A percentile compares a stretch with the other conserved stretches of the same genome.
Conservation (phyloP, 2,329 filamentous ascomycete species). For the Tolypocladium tundrense region DNA sequence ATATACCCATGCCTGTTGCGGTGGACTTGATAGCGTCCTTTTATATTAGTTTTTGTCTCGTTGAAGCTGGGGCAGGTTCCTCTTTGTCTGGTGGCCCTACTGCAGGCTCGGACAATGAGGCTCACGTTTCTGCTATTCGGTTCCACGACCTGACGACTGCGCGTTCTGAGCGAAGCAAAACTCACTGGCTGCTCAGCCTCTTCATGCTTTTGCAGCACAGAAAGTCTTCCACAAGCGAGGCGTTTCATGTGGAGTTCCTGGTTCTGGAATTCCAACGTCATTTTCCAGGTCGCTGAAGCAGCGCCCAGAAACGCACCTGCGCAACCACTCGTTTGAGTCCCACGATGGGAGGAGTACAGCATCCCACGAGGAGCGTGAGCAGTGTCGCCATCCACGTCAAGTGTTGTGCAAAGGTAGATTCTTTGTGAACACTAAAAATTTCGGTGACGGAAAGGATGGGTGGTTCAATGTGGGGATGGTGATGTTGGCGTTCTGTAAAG, state of each 20-base stretch:
- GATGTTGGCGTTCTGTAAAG: background rate
- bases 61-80: background rate
- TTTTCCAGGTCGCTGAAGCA: background rate
- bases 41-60: too few relatives aligned
- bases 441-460: background rate
- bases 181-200: background rate
- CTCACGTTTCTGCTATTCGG: background rate
- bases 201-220: background rate
- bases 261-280: background rate
- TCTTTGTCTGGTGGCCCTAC: background rate
- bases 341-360: background rate
- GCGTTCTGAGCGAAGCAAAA: background rate
- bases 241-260: background rate
- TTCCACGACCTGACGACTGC: background rate
- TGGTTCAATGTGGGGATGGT: background rate
- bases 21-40: background rate
- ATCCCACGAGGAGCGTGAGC: background rate
- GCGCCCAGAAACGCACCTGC: background rate
- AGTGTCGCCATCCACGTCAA: background rate
- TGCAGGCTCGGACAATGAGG: background rate
- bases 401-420: background rate
- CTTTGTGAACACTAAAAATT: background rate
- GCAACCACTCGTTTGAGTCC: background rate
- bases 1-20: background rate
- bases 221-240: background rate